Base-by-base conservation (phyloP, 129 eudicot species). In the Smallanthus sonchifolius region DNA sequence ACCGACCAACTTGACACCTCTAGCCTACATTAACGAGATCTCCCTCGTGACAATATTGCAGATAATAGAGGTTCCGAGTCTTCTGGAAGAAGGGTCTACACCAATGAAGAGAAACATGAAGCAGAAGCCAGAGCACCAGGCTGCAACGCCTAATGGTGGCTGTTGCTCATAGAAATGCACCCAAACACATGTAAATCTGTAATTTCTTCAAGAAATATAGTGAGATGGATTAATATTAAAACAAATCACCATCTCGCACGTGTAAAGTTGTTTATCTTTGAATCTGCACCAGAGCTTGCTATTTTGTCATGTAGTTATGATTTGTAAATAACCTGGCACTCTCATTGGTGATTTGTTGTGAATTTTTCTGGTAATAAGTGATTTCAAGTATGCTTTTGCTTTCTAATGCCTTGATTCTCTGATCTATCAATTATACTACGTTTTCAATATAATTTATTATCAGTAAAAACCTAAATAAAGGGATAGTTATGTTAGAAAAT, bases 61-160 rank as follows among this genome's bases (percentile, higher is more conserved):
- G 96, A 92, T 92, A 72, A 92, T 92, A 96, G 96, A 92, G 81
- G 92, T 89, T 74, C 98, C 98, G 4, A 84, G 96, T 67, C 90
- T 92, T 32, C 57, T 87, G 52, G 98, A 89, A 86, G 92, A 92
- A 89, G 98, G 98, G 56, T 93, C 95, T 20, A 89, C 79, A 6
- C 79, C 73, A 11, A 88, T 61, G 73, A 93, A 88, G 82, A 81
- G 97, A 74, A 93, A 86, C 80, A 88, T 90, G 69, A 88, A 90
- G 69, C 92, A 87, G 76, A 88, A 93, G 70, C 92, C 83, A 67
- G 96, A 90, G 65, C 73, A 82, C 34, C 89, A 84, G 73, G 32
- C 37, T 11, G 37, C 82, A 15, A 72, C 72, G 3, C 54, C 83
- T 30, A 48, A 49, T 7, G 75, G 91, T 45, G 84, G 91, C 62